These are phyloP conservation scores for Zalaria sp. DNA, from an alignment of 2,329 filamentous ascomycete genomes.

Conservation along the genomic window DNA sequence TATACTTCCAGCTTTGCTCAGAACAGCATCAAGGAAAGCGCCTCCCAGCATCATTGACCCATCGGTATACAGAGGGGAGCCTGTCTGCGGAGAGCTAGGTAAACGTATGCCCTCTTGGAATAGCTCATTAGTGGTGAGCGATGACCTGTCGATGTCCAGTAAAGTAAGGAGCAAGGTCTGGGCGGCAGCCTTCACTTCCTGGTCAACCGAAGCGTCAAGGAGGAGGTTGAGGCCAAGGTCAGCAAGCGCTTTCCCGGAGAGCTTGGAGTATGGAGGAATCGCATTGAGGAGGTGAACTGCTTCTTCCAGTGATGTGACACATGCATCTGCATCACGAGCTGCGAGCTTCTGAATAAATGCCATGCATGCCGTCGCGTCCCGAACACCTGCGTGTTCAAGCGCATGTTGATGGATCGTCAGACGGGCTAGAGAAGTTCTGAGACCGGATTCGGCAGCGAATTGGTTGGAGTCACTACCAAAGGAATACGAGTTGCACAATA, in stretches of 20 bases:
- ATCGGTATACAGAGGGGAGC: not conserved
- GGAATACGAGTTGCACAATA: not conserved
- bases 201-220: not conserved
- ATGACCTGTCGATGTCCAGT: not conserved
- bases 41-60: not conserved
- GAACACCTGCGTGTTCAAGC: not conserved
- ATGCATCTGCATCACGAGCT: slow-evolving; percentile 3
- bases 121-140: not conserved
- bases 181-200: slow-evolving; percentile 4
- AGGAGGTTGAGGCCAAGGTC: not conserved
- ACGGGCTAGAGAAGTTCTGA: slow-evolving; percentile 1
- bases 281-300: not conserved
- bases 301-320: slow-evolving; percentile 1
- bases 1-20: not conserved
- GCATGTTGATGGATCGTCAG: not conserved
- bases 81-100: not conserved
- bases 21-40: not conserved
- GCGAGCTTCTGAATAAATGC: not conserved
- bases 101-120: not conserved
- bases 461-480: not conserved
- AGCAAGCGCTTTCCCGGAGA: not conserved
- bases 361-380: not conserved
- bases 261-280: not conserved
- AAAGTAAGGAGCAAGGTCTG: slow-evolving; percentile 2
- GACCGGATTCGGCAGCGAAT: slow-evolving; percentile 2